Evolutionary conservation across 331 rosid species (phyloP), one percentile per base, ranked within the genome.

Genomic region (Quercus phellos): DNA sequence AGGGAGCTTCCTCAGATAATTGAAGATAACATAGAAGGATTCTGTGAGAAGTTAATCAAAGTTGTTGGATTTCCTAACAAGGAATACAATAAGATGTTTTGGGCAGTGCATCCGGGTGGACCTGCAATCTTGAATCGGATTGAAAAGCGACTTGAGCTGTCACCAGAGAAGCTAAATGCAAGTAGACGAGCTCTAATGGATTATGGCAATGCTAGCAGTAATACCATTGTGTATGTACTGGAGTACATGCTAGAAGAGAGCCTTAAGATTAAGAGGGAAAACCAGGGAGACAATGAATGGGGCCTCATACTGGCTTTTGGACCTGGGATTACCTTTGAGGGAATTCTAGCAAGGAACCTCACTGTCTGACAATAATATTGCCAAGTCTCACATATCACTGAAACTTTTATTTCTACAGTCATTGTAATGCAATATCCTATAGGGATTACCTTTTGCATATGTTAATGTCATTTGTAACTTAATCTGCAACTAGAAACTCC

Each of bases 81-180:
- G 85, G 89, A 84, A 24, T 91, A 88, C 58, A 91, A 88, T 75
- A 76, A 88, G 78, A 51, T 94, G 78, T 94, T 94, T 30, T 92
- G 97, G 99, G 98, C 97, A 4, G 96, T 94, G 11, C 97, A 92
- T 90, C 99, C 97, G 0, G 90, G 96, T 1, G 99, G 93, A 6
- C 99, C 97, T 9, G 98, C 99, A 27, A 92, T 92, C 72, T 74
- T 94, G 88, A 92, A 92, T n/a, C 80, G 89, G 2, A 68, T 88
- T 8, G 99, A 94, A 80, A 94, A 92, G 81, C 82, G 85, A 53
- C 94, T 92, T n/a, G 92, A 95, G 64, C 59, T 95, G 90, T 74
- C 58, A 10, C 98, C 96, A 0, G 91, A 91, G 74, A 95, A 92
- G 84, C 79, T 92, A 76, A 83, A 74, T 76, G 94, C 98, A n/a